Conservation (phyloP, 306 rosid species). For the Lablab purpureus region DNA sequence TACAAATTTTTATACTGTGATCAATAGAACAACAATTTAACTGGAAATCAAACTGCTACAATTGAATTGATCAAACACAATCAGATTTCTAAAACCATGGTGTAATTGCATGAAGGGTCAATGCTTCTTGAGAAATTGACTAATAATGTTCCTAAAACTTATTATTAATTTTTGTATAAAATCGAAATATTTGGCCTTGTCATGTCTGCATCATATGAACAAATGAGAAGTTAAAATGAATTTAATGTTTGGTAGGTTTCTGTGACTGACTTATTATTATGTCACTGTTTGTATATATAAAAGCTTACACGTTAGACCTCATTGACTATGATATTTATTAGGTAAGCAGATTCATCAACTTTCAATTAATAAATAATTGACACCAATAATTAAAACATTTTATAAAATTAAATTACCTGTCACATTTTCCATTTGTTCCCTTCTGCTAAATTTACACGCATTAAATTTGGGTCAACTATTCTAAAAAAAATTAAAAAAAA, state of each 20-base stretch:
- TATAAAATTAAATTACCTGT: background rate
- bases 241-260: background rate
- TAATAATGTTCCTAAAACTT: background rate
- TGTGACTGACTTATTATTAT: background rate
- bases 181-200: background rate
- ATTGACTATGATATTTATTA: slow-evolving; percentile 8
- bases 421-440: slow-evolving; percentile 1
- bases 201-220: background rate
- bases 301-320: background rate
- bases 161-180: background rate
- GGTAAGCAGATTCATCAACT: slow-evolving; percentile 5
- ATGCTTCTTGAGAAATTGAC: background rate
- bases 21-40: too few species aligned
- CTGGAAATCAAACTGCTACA: too few species aligned
- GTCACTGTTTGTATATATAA: background rate
- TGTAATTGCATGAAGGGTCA: background rate
- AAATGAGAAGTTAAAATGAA: slow-evolving; percentile 5
- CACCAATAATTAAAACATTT: background rate
- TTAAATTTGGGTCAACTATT: slow-evolving; percentile 11
- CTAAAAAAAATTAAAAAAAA: background rate
- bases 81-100: background rate
- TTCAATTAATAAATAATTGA: slow-evolving; percentile 12
- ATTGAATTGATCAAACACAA: too few species aligned
- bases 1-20: too few species aligned
- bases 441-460: background rate